phyloP scores from a whole-genome alignment of 2,329 filamentous ascomycete genomes.

The Microascus cirrosus region DNA sequence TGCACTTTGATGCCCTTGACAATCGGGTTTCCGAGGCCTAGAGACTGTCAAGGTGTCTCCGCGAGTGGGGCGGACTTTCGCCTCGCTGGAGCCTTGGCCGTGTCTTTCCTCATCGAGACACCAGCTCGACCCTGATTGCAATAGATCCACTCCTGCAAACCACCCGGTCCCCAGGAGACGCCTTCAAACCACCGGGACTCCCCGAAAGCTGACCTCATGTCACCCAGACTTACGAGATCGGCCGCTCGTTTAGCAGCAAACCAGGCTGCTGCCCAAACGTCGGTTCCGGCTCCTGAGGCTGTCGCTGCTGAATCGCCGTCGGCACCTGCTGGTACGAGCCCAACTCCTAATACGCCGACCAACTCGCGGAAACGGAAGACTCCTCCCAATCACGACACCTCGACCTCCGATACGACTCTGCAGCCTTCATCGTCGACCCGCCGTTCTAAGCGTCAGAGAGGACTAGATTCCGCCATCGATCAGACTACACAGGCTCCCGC shows the following conservation, averaged over 20 bases:
- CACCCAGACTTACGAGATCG: conserved; percentile 91
- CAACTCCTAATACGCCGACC: conserved; percentile 24
- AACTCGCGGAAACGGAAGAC: conserved; percentile 68
- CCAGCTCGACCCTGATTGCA: background rate
- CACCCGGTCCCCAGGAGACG: background rate
- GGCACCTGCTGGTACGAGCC: conserved; percentile 25
- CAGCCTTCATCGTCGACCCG: conserved; percentile 15
- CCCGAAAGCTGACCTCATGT: conserved; percentile 54
- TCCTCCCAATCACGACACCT: conserved; percentile 35
- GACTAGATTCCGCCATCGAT: conserved; percentile 1
- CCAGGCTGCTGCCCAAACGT: conserved; percentile 32
- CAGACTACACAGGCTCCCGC: conserved; percentile 2
- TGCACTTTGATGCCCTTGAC: background rate
- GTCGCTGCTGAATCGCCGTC: conserved; percentile 25
- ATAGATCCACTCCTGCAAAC: background rate
- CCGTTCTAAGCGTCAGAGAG: conserved; percentile 15
- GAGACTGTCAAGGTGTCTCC: background rate
- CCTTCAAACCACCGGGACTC: background rate
- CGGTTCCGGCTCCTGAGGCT: conserved; percentile 26
- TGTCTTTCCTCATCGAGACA: background rate
- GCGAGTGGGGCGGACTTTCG: background rate
- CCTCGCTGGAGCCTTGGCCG: background rate
- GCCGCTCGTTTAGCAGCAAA: conserved; percentile 80
- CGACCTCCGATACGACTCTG: conserved; percentile 19
- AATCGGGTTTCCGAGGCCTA: background rate